phyloP scores from a whole-genome alignment of 202 grass and related monocot species.

The Brachypodium distachyon region DNA sequence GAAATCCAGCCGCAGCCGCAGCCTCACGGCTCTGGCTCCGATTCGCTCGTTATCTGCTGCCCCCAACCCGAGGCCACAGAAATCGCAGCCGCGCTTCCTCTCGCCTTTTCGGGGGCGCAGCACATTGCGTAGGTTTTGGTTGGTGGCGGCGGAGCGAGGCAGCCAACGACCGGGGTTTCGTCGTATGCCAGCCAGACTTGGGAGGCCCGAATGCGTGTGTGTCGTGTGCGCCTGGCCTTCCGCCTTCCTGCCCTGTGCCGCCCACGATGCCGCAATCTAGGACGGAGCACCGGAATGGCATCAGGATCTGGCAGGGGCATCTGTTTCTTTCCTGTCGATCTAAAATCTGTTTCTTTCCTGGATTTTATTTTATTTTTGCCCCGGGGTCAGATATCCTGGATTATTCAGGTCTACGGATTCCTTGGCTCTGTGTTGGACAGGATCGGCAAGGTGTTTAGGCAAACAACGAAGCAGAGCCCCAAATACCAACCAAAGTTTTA shows the following conservation, averaged over 20 bases:
- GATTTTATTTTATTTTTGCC: too few relatives aligned
- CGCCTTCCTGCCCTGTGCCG: not conserved
- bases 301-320: not conserved
- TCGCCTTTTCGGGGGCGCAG: not conserved
- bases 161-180: constrained; percentile 1
- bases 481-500: too few relatives aligned
- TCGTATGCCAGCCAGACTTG: too few relatives aligned
- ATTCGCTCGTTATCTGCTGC: not conserved
- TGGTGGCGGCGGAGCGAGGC: constrained; percentile 8
- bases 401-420: too few relatives aligned
- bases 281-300: not conserved
- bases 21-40: not conserved
- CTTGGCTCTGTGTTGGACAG: too few relatives aligned
- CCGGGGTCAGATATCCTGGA: not conserved
- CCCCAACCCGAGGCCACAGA: not conserved
- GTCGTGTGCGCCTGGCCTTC: not conserved
- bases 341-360: not conserved
- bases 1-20: not conserved
- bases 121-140: not conserved
- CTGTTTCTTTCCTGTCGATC: not conserved
- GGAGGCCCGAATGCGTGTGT: not conserved
- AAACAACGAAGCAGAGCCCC: too few relatives aligned
- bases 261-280: not conserved
- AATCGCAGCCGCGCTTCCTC: not conserved
- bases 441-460: too few relatives aligned